phyloP scores from a whole-genome alignment of 2,329 filamentous ascomycete genomes.

The Ophiostoma pallidulum region DNA sequence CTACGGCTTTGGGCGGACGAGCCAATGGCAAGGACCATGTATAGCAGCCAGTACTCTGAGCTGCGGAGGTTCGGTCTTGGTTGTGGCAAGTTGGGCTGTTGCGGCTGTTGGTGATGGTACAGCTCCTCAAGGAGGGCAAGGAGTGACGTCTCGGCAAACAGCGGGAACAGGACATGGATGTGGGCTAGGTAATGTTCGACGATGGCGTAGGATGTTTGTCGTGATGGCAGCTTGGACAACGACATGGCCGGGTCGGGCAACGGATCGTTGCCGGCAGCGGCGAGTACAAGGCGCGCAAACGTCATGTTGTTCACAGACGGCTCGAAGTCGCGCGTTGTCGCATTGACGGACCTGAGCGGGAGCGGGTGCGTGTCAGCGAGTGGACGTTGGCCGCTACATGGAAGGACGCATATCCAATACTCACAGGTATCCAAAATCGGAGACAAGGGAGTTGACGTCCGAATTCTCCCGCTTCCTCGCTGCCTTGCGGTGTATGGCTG shows the following conservation, averaged over 20 bases:
- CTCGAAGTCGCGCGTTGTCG: slow-evolving; percentile 88
- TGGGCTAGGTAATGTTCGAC: slow-evolving; percentile 80
- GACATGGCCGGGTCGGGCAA: slow-evolving; percentile 53
- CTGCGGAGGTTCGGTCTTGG: slow-evolving; percentile 44
- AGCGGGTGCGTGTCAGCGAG: background rate
- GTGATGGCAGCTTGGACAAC: slow-evolving; percentile 52
- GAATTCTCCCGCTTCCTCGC: slow-evolving; percentile 63
- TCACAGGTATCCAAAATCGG: slow-evolving; percentile 85
- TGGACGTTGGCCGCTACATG: background rate
- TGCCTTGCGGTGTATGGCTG: slow-evolving; percentile 55
- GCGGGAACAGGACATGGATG: slow-evolving; percentile 69
- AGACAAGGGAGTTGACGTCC: slow-evolving; percentile 84
- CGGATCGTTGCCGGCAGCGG: slow-evolving; percentile 66
- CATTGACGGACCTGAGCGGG: slow-evolving; percentile 68
- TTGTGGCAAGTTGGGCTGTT: slow-evolving; percentile 21
- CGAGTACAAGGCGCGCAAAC: slow-evolving; percentile 78
- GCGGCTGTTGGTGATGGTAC: slow-evolving; percentile 52
- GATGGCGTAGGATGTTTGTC: slow-evolving; percentile 57
- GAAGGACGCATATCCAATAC: slow-evolving; percentile 24
- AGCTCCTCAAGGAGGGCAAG: slow-evolving; percentile 72
- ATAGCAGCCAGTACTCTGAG: slow-evolving; percentile 76
- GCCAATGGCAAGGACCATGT: slow-evolving; percentile 80
- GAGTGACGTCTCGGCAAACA: slow-evolving; percentile 71
- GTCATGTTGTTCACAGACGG: slow-evolving; percentile 82
- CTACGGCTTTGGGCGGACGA: slow-evolving; percentile 64